phyloP scores from a whole-genome alignment of 768 basidiomycete genomes.

The Mycena alexandri region DNA sequence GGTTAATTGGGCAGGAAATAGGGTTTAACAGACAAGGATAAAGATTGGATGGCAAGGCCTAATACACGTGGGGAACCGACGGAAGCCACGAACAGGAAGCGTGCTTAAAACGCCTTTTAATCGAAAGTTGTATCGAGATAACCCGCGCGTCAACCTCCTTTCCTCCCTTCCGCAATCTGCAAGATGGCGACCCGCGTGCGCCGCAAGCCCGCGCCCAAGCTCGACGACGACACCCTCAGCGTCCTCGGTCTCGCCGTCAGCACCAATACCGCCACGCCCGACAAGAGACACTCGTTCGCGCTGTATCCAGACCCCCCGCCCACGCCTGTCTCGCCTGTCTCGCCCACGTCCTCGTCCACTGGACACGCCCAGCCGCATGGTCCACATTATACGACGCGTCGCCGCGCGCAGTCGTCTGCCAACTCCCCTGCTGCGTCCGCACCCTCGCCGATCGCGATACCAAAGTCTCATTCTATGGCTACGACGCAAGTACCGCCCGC shows the following conservation, averaged over 20 bases:
- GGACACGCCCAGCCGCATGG: background rate
- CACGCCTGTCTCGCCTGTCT: background rate
- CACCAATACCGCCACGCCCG: background rate
- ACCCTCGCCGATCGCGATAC: background rate
- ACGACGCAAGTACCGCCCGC: background rate
- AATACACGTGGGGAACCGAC: background rate
- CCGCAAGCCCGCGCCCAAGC: constrained; percentile 31
- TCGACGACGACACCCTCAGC: constrained; percentile 5
- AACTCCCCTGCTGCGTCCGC: background rate
- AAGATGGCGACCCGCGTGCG: background rate
- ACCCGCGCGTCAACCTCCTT: background rate
- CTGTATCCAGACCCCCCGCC: constrained; percentile 26
- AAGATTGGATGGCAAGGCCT: too few species aligned
- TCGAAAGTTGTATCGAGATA: background rate
- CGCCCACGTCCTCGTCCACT: background rate
- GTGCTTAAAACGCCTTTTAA: background rate
- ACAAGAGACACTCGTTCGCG: constrained; percentile 20
- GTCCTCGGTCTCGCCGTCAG: background rate
- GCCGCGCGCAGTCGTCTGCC: constrained; percentile 16
- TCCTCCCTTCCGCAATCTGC: constrained; percentile 7
- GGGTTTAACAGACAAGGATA: too few species aligned
- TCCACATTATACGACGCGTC: constrained; percentile 30
- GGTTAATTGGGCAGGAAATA: too few species aligned
- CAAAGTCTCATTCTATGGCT: background rate
- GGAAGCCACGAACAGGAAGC: background rate